phyloP scores from a whole-genome alignment of 164 flowering plant species.

The Macadamia integrifolia region DNA sequence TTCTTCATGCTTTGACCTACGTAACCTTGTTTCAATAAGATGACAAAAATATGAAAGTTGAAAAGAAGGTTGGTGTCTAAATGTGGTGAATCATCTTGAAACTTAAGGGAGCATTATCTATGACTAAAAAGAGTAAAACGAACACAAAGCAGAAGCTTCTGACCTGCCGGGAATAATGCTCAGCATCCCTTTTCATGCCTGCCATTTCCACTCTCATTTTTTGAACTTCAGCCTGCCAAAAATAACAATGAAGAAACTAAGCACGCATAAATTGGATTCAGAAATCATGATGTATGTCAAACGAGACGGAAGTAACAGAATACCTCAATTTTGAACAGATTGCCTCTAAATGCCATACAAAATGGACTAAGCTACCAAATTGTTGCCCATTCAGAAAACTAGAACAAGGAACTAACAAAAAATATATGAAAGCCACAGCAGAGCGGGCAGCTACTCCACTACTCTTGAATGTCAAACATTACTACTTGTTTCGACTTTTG shows the following conservation, averaged over 20 bases:
- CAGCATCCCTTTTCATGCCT: constrained; percentile 99
- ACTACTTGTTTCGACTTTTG: too few relatives aligned
- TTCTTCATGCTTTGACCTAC: too few relatives aligned
- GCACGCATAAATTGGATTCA: neutral
- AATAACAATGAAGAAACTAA: constrained; percentile 4
- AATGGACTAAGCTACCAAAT: neutral
- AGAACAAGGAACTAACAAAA: neutral
- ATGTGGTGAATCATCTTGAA: neutral
- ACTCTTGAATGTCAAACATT: too few relatives aligned
- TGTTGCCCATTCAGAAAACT: neutral
- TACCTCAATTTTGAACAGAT: neutral
- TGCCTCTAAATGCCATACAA: neutral
- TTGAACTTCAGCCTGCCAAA: constrained; percentile 80
- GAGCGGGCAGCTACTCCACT: too few relatives aligned
- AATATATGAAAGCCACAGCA: too few relatives aligned
- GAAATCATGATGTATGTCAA: neutral
- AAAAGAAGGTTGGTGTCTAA: neutral
- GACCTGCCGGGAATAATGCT: constrained; percentile 97
- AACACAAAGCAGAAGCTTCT: constrained; percentile 8
- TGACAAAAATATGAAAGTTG: neutral
- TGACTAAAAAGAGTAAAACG: neutral
- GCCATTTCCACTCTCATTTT: constrained; percentile 98
- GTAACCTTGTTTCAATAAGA: too few relatives aligned
- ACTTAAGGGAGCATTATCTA: neutral
- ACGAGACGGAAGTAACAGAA: neutral